These are phyloP conservation scores for Colletotrichum scovillei DNA, from an alignment of 2,329 filamentous ascomycete genomes.

Conservation along the genomic window DNA sequence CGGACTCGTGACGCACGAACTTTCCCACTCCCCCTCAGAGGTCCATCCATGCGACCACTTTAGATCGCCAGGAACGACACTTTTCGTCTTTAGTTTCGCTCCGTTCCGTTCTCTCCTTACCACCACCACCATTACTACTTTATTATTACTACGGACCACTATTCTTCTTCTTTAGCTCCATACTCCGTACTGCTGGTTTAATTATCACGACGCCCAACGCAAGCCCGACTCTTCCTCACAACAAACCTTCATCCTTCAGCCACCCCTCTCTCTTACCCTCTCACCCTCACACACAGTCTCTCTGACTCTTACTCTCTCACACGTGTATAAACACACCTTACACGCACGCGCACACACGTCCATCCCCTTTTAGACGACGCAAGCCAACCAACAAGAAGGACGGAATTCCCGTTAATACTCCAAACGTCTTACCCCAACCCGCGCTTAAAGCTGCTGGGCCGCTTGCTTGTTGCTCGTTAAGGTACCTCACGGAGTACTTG, in stretches of 20 bases:
- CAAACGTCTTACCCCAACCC: conserved; percentile 16
- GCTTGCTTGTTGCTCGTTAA: neutral
- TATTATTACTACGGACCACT: neutral
- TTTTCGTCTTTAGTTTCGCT: neutral
- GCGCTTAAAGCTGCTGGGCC: neutral
- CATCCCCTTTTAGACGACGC: neutral
- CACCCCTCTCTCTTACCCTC: neutral
- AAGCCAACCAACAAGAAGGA: neutral
- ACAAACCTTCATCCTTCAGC: neutral
- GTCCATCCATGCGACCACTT: conserved; percentile 24
- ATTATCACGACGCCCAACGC: neutral
- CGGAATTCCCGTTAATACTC: neutral
- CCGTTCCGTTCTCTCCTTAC: neutral
- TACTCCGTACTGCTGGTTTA: neutral
- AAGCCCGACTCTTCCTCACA: neutral
- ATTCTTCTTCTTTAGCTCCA: too few species aligned
- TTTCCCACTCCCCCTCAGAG: neutral
- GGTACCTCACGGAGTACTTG: too few species aligned
- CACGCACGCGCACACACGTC: neutral
- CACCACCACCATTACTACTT: neutral
- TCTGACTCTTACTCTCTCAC: neutral
- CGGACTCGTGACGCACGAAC: conserved; percentile 34
- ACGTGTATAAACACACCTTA: neutral
- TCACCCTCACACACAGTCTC: neutral
- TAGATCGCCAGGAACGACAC: conserved; percentile 20